Conservation (phyloP, 805 yeast species). For the Lachancea meyersii region DNA sequence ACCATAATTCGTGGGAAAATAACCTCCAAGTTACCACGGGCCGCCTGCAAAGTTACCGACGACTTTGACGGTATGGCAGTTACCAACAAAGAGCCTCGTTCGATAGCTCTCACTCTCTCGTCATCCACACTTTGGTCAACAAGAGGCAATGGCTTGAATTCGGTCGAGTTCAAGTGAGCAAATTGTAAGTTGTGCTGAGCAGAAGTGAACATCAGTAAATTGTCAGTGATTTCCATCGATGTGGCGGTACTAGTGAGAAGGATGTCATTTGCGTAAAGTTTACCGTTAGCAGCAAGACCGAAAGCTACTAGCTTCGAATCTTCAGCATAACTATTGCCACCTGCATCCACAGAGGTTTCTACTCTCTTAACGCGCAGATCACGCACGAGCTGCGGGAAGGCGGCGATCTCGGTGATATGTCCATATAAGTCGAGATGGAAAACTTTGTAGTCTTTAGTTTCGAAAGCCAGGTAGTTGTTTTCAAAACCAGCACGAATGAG, state of each 20-base stretch:
- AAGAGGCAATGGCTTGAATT: constrained; percentile 36
- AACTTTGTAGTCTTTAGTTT: constrained; percentile 60
- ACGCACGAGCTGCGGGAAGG: constrained; percentile 66
- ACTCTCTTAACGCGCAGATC: constrained; percentile 45
- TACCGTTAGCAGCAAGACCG: constrained; percentile 74
- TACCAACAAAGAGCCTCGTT: constrained; percentile 84
- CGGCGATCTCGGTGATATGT: constrained; percentile 34
- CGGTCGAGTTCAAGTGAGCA: constrained; percentile 52
- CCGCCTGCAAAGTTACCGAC: constrained; percentile 83
- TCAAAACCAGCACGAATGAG: constrained; percentile 50
- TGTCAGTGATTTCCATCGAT: constrained; percentile 66
- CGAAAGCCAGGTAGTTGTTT: constrained; percentile 46
- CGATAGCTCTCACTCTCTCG: constrained; percentile 84
- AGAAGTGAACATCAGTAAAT: constrained; percentile 74
- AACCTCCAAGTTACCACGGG: constrained; percentile 93
- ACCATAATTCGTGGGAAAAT: constrained; percentile 91
- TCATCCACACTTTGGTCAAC: constrained; percentile 43
- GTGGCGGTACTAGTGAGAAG: constrained; percentile 72
- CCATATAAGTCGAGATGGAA: constrained; percentile 36
- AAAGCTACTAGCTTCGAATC: constrained; percentile 41
- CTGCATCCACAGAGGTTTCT: constrained; percentile 19
- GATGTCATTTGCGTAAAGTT: constrained; percentile 55
- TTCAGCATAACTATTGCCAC: constrained; percentile 26
- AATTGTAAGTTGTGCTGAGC: constrained; percentile 81
- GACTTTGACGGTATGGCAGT: constrained; percentile 76